Percentiles rank a stretch among this genome's conserved stretches.
phyloP scores from a whole-genome alignment of 352 stramenopile species.

The Globisporangium middletonii region DNA sequence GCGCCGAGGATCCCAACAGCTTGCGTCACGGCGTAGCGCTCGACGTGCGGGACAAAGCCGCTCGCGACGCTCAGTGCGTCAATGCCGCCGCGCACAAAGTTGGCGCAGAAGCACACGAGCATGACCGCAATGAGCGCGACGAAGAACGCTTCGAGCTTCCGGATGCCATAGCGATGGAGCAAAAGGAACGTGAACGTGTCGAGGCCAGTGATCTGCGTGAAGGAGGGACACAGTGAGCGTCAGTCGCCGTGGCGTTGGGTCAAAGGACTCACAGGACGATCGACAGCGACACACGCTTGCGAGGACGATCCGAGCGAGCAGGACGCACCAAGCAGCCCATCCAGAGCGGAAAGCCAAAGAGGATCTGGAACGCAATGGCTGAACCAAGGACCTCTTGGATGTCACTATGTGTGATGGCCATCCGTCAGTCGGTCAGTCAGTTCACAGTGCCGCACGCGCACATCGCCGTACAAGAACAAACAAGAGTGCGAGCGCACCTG shows the following conservation, averaged over 20 bases:
- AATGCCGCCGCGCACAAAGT: slow-evolving; percentile 84
- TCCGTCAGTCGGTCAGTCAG: background rate
- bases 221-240: background rate
- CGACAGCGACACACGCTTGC: too few relatives aligned
- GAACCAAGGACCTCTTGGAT: slow-evolving; percentile 91
- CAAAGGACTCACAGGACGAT: too few relatives aligned
- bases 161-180: slow-evolving; percentile 90
- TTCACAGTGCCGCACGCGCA: background rate
- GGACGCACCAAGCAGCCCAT: slow-evolving; percentile 69
- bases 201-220: slow-evolving; percentile 56
- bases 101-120: slow-evolving; percentile 90
- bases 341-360: slow-evolving; percentile 89
- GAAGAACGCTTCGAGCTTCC: slow-evolving; percentile 93
- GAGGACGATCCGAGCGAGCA: background rate
- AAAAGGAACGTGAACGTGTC: slow-evolving; percentile 94
- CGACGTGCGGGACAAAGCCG: slow-evolving; percentile 76
- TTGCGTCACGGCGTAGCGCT: slow-evolving; percentile 73
- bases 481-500: slow-evolving; percentile 3
- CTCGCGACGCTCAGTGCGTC: slow-evolving; percentile 51
- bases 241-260: too few relatives aligned
- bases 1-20: slow-evolving; percentile 91
- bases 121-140: slow-evolving; percentile 91
- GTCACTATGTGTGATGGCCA: slow-evolving; percentile 35
- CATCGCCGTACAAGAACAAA: too few relatives aligned
- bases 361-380: slow-evolving; percentile 88